phyloP scores from a whole-genome alignment of 2,329 filamentous ascomycete genomes.

The Aureobasidium mangrovei region DNA sequence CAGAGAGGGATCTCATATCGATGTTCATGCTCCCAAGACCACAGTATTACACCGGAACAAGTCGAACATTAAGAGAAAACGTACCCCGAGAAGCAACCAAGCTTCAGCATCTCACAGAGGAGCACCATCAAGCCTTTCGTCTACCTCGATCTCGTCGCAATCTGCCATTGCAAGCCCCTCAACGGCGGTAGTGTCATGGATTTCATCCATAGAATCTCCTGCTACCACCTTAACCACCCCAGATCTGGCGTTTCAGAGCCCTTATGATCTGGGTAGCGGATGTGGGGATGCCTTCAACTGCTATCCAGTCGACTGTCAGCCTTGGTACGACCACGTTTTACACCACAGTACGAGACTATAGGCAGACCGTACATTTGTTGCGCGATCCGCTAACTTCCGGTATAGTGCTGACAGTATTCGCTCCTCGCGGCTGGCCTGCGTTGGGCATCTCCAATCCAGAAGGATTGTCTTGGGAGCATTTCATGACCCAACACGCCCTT shows the following conservation, averaged over 20 bases:
- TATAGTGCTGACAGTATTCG: constrained; percentile 26
- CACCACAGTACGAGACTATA: constrained; percentile 21
- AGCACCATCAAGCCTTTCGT: background rate
- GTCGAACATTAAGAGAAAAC: constrained; percentile 3
- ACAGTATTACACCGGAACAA: background rate
- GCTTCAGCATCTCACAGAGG: background rate
- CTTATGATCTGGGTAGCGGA: constrained; percentile 14
- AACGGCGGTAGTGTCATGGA: background rate
- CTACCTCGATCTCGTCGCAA: background rate
- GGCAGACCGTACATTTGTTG: too few relatives aligned
- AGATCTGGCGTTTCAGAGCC: constrained; percentile 5
- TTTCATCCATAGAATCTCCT: background rate
- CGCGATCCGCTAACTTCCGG: background rate
- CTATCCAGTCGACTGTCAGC: constrained; percentile 25
- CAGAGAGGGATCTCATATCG: background rate
- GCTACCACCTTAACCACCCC: background rate
- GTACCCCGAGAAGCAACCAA: background rate
- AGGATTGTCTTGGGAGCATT: constrained; percentile 32
- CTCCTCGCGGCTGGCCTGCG: constrained; percentile 27
- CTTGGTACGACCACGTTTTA: constrained; percentile 24
- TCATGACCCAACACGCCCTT: constrained; percentile 30
- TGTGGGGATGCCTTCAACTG: constrained; percentile 25
- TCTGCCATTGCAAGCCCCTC: background rate
- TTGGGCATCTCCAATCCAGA: constrained; percentile 25
- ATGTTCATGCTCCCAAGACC: background rate